Percentiles rank a stretch among this genome's conserved stretches.
phyloP scores from a whole-genome alignment of 192 early-diverging fungal genomes.

The Umbelopsis isabellina region DNA sequence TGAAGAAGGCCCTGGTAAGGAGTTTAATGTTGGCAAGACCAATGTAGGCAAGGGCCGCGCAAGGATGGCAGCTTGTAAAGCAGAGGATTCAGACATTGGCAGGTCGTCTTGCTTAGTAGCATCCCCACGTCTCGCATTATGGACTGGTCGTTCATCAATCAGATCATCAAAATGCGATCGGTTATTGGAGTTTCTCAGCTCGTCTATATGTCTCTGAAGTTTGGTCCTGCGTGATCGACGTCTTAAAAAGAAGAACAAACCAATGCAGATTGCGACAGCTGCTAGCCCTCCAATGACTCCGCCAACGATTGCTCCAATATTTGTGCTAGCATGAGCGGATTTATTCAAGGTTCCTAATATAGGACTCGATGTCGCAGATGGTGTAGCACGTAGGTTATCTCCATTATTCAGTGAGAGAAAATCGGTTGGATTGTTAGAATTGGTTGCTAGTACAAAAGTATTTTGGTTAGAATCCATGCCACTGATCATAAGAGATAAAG shows the following conservation, averaged over 20 bases:
- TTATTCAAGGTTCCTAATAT: not conserved
- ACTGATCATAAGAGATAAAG: not conserved
- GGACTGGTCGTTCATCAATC: conserved; percentile 2
- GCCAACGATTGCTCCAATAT: not conserved
- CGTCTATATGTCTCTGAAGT: not conserved
- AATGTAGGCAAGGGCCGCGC: not conserved
- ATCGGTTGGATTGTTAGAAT: not conserved
- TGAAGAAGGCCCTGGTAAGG: not conserved
- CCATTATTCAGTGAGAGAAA: not conserved
- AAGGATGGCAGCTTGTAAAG: not conserved
- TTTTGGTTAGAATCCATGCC: not conserved
- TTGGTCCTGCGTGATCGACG: not conserved
- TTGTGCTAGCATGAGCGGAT: not conserved
- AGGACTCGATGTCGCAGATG: not conserved
- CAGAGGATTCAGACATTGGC: not conserved
- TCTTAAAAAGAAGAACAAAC: not conserved
- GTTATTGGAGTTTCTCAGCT: not conserved
- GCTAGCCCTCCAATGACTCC: not conserved
- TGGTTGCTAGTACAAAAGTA: not conserved
- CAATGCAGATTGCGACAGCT: not conserved
- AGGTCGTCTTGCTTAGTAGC: not conserved
- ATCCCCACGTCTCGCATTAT: not conserved
- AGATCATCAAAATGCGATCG: not conserved
- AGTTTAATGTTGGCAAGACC: not conserved
- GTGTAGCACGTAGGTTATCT: not conserved